Evolutionary conservation across 148 eudicot species (phyloP).

Genomic region (Rhododendron vialii): DNA sequence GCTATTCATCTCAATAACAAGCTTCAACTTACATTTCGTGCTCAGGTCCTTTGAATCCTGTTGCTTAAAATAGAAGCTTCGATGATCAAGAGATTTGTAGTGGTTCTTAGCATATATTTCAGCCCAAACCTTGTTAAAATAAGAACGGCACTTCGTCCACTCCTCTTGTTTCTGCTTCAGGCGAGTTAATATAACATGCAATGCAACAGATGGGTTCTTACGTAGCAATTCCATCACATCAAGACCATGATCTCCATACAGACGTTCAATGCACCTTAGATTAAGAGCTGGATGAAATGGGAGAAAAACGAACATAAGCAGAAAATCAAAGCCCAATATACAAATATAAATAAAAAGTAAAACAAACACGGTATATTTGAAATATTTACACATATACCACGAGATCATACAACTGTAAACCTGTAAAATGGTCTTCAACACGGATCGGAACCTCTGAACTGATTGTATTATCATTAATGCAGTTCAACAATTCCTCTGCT

Average conservation of each 20-base stretch:
- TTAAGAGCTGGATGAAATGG: constrained; percentile 52
- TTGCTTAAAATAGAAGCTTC: too few species aligned
- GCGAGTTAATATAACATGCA: constrained; percentile 80
- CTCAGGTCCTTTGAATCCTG: too few species aligned
- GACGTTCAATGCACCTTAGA: constrained; percentile 90
- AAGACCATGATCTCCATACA: constrained; percentile 91
- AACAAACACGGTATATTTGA: background rate
- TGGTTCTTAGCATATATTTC: too few species aligned
- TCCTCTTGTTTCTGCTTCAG: constrained; percentile 95
- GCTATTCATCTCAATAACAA: constrained; percentile 1
- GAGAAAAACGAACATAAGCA: constrained; percentile 1
- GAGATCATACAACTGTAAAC: constrained; percentile 28
- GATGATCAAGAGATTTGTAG: too few species aligned
- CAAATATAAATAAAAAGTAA: background rate
- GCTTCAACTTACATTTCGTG: constrained; percentile 20
- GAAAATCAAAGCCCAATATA: background rate
- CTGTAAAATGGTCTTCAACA: constrained; percentile 76
- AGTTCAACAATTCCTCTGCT: constrained; percentile 68
- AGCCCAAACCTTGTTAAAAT: too few species aligned
- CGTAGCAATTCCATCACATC: constrained; percentile 82
- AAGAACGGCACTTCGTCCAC: constrained; percentile 5
- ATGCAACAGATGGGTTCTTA: constrained; percentile 57
- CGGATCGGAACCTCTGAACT: constrained; percentile 43
- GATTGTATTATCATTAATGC: constrained; percentile 41
- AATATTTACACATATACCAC: background rate